Conservation (phyloP, 371 early-diverging fungal species). For the Rhizopus sp. region DNA sequence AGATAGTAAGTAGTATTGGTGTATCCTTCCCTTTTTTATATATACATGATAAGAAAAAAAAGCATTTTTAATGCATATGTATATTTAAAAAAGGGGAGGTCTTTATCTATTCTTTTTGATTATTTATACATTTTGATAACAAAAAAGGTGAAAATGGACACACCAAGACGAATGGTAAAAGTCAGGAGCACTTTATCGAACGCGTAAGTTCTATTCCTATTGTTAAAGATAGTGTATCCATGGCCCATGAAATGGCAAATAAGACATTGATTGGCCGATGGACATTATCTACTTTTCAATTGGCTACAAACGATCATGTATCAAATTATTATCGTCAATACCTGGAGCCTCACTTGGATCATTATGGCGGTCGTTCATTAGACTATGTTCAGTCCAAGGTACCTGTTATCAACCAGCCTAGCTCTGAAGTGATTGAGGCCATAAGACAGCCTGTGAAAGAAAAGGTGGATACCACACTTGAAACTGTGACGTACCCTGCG, state of each 20-base stretch:
- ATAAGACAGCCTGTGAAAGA: conserved; percentile 41
- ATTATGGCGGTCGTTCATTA: conserved; percentile 66
- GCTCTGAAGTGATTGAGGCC: conserved; percentile 56
- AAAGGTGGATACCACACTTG: conserved; percentile 41
- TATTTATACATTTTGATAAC: neutral
- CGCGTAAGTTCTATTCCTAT: conserved; percentile 67
- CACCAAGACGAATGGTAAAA: conserved; percentile 5
- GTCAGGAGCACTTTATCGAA: conserved; percentile 35
- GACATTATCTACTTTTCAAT: conserved; percentile 45
- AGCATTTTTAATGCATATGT: too few relatives aligned
- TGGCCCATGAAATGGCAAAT: conserved; percentile 53
- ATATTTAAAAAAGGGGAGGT: neutral
- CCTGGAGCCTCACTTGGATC: conserved; percentile 63
- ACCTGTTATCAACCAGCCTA: conserved; percentile 66
- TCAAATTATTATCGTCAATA: conserved; percentile 45
- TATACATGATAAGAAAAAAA: too few relatives aligned
- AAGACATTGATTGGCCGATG: conserved; percentile 54
- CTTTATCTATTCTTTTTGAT: neutral
- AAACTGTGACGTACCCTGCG: conserved; percentile 47
- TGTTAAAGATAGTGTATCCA: conserved; percentile 59
- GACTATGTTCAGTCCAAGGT: conserved; percentile 62
- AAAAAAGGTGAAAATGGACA: neutral
- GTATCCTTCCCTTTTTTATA: neutral
- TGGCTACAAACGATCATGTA: conserved; percentile 34
- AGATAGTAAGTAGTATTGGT: neutral